Evolutionary conservation across 2,329 filamentous ascomycete species (phyloP).

Genomic region (Aspergillus sp.): DNA sequence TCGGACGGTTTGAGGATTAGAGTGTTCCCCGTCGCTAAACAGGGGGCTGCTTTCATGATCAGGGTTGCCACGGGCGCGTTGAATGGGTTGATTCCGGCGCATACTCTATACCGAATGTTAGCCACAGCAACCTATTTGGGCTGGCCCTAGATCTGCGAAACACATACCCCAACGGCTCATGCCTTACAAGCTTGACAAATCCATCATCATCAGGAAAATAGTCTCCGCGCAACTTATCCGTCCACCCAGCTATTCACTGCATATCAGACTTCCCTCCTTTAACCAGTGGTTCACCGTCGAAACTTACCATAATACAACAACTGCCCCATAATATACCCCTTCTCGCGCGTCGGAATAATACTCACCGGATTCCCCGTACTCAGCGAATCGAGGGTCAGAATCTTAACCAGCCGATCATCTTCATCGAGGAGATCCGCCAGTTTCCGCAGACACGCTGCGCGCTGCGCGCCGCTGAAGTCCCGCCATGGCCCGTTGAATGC

Average conservation of each 20-base stretch:
- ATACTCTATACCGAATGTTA: neutral
- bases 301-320: neutral
- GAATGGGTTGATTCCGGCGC: conserved; percentile 5
- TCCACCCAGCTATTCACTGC: neutral
- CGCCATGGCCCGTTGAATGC: conserved; percentile 1
- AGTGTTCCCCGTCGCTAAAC: conserved; percentile 64
- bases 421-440: neutral
- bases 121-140: neutral
- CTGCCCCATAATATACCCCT: neutral
- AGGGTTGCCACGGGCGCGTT: conserved; percentile 3
- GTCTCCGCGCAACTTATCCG: neutral
- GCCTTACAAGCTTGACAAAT: neutral
- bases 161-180: neutral
- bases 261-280: neutral
- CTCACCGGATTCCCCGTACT: conserved; percentile 1
- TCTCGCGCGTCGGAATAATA: neutral
- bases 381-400: neutral
- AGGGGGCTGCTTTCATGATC: conserved; percentile 76
- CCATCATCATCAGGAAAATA: conserved; percentile 6
- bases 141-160: neutral
- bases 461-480: neutral
- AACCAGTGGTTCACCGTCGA: no score
- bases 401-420: neutral
- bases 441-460: neutral
- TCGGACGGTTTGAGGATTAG: conserved; percentile 69